Conservation (phyloP, 768 basidiomycete genomes). For the Pisolithus orientalis region DNA sequence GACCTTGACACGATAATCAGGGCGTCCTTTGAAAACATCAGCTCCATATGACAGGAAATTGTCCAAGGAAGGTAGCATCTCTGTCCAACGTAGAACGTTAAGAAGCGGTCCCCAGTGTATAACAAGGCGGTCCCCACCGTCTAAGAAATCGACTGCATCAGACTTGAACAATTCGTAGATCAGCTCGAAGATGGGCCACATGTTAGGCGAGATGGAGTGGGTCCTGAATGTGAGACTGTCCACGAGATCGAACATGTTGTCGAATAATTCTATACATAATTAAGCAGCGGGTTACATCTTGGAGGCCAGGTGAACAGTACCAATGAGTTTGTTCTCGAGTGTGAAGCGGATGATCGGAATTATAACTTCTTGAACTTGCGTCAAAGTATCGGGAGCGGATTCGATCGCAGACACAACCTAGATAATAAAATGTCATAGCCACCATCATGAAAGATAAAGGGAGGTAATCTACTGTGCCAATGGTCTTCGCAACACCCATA, state of each 20-base stretch:
- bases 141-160: constrained; percentile 81
- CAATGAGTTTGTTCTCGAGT: constrained; percentile 69
- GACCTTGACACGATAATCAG: constrained; percentile 74
- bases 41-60: constrained; percentile 84
- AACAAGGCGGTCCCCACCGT: constrained; percentile 42
- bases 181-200: constrained; percentile 86
- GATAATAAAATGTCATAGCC: neutral
- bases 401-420: constrained; percentile 76
- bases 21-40: constrained; percentile 63
- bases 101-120: neutral
- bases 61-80: constrained; percentile 84
- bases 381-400: constrained; percentile 64
- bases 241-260: constrained; percentile 81
- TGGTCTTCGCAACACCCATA: constrained; percentile 84
- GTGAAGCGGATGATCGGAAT: constrained; percentile 75
- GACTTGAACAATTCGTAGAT: constrained; percentile 80
- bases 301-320: constrained; percentile 33
- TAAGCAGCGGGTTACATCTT: neutral
- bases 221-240: constrained; percentile 83
- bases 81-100: constrained; percentile 28
- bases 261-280: constrained; percentile 59
- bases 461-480: constrained; percentile 53
- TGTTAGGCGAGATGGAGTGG: constrained; percentile 63
- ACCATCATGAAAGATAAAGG: neutral
- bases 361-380: constrained; percentile 75